A percentile compares a stretch with the other conserved stretches of the same genome.
phyloP scores from a whole-genome alignment of 2,329 filamentous ascomycete species.

The Cytospora chrysosperma region DNA sequence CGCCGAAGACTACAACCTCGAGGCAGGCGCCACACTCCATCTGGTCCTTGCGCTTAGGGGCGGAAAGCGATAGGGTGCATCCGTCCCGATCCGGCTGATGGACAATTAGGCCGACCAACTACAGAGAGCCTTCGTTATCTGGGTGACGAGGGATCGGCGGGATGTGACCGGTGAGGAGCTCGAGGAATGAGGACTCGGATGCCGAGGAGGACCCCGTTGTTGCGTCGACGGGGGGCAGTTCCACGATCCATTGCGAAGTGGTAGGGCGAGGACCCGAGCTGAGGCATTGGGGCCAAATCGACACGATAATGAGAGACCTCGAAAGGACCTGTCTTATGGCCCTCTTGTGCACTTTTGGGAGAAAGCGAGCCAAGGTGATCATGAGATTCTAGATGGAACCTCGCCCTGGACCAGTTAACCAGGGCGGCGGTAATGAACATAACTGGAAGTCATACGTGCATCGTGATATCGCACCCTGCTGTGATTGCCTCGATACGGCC shows the following conservation, averaged over 20 bases:
- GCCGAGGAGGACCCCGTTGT: neutral
- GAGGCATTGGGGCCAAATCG: neutral
- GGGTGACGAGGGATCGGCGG: neutral
- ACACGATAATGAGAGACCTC: neutral
- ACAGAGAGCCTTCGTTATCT: neutral
- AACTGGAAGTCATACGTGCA: neutral
- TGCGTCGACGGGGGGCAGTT: neutral
- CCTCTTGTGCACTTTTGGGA: neutral
- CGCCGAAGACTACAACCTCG: constrained; percentile 83
- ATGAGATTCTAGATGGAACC: constrained; percentile 1
- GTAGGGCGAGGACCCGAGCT: neutral
- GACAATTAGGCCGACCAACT: neutral
- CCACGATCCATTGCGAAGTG: neutral
- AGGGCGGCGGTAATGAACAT: constrained; percentile 4
- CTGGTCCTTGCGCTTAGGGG: constrained; percentile 92
- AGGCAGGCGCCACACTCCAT: constrained; percentile 91
- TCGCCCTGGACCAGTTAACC: neutral
- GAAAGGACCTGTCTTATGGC: neutral
- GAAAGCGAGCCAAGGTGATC: neutral
- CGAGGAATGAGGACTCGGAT: neutral
- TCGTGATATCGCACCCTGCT: neutral
- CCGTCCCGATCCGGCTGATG: neutral
- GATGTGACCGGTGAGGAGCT: neutral
- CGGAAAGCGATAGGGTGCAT: constrained; percentile 44
- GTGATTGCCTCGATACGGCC: neutral